These are phyloP conservation scores for Saccharomycodes ludwigii DNA, from an alignment of 805 yeast genomes.

Conservation along the genomic window DNA sequence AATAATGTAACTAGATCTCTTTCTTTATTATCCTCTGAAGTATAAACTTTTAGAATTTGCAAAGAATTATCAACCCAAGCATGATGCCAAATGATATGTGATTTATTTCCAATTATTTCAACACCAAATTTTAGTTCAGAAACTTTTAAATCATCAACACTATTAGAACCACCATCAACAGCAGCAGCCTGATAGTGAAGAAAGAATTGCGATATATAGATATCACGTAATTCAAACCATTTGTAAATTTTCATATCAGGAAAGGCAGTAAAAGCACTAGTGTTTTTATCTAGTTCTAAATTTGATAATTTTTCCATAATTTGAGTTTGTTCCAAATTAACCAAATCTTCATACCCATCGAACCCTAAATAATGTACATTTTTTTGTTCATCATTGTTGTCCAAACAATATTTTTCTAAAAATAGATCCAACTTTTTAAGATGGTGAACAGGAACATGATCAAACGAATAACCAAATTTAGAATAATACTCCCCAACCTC, in stretches of 20 bases:
- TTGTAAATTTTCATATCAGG: slow-evolving; percentile 27
- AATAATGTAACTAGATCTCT: slow-evolving; percentile 20
- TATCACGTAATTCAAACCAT: slow-evolving; percentile 33
- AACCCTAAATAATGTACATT: slow-evolving; percentile 17
- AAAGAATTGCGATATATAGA: slow-evolving; percentile 22
- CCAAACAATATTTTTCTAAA: slow-evolving; percentile 9
- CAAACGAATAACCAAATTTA: slow-evolving; percentile 44
- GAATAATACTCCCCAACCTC: slow-evolving; percentile 61
- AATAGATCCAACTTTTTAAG: slow-evolving; percentile 17
- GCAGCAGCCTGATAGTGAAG: no score
- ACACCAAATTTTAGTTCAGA: slow-evolving; percentile 20
- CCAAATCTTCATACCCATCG: slow-evolving; percentile 22
- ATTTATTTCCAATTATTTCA: no score
- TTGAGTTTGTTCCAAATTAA: slow-evolving; percentile 16
- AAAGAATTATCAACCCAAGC: slow-evolving; percentile 26
- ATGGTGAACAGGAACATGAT: slow-evolving; percentile 27
- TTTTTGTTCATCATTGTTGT: no score
- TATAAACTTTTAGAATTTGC: slow-evolving; percentile 18
- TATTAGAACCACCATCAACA: no score
- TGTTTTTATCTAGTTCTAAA: no score
- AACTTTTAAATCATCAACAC: slow-evolving; percentile 8
- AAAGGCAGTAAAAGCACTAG: slow-evolving; percentile 21
- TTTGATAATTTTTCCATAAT: no score
- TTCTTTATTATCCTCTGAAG: slow-evolving; percentile 11
- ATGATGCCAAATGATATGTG: slow-evolving; percentile 34